phyloP scores from a whole-genome alignment of 2,329 filamentous ascomycete species.

The Aureobasidium mangrovei region DNA sequence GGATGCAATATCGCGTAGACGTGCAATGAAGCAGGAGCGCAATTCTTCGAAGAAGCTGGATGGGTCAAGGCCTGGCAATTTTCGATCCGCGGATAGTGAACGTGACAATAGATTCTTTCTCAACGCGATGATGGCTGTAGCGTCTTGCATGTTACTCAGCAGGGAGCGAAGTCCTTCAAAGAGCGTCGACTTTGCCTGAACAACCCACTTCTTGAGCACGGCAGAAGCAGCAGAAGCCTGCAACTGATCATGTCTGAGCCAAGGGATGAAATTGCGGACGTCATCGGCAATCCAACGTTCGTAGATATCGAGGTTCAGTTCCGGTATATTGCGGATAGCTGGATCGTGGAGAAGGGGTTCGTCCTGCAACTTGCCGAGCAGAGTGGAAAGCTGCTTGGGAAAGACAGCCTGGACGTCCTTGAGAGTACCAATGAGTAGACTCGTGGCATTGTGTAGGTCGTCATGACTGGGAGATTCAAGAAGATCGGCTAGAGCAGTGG shows the following conservation, averaged over 20 bases:
- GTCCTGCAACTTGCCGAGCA: slow-evolving; percentile 59
- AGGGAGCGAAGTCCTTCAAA: slow-evolving; percentile 40
- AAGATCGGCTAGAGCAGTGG: slow-evolving; percentile 58
- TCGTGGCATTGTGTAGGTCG: slow-evolving; percentile 55
- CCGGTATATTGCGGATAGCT: slow-evolving; percentile 56
- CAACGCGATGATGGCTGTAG: not conserved
- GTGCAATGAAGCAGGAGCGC: slow-evolving; percentile 9
- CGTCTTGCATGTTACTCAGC: not conserved
- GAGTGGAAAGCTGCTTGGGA: slow-evolving; percentile 61
- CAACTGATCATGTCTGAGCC: slow-evolving; percentile 70
- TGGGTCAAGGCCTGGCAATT: slow-evolving; percentile 15
- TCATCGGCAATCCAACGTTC: slow-evolving; percentile 74
- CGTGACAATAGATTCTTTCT: slow-evolving; percentile 9
- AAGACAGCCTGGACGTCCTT: slow-evolving; percentile 69
- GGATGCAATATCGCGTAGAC: slow-evolving; percentile 3
- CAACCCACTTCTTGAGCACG: slow-evolving; percentile 56
- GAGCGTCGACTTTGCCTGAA: slow-evolving; percentile 56
- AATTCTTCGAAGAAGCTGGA: slow-evolving; percentile 13
- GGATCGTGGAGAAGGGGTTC: slow-evolving; percentile 64
- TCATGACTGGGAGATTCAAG: slow-evolving; percentile 42
- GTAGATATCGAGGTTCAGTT: slow-evolving; percentile 67
- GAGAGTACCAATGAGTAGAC: slow-evolving; percentile 67
- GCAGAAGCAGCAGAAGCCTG: slow-evolving; percentile 32
- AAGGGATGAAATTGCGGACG: slow-evolving; percentile 76
- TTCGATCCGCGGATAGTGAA: slow-evolving; percentile 10